A percentile compares a stretch with the other conserved stretches of the same genome.
Conservation (phyloP, 2,329 filamentous ascomycete genomes). For the Chrysosporium queenslandicum region DNA sequence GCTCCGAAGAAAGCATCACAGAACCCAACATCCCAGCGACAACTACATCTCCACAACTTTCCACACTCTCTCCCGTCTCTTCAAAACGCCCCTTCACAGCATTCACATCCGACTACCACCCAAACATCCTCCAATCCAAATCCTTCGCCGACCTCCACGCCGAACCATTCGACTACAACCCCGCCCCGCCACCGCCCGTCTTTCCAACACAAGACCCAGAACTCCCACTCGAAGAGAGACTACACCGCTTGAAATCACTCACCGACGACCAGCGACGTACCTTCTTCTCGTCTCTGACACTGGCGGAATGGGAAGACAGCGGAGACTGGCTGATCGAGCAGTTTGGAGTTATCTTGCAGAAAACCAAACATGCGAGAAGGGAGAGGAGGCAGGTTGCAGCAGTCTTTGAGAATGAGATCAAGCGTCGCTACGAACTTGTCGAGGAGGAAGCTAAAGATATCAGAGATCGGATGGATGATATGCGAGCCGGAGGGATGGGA, state of each 20-base stretch:
- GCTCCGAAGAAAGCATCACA: conserved; percentile 13
- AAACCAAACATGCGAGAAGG: conserved; percentile 44
- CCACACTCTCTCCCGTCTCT: conserved; percentile 22
- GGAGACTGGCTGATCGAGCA: conserved; percentile 51
- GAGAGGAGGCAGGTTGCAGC: conserved; percentile 45
- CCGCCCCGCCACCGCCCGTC: conserved; percentile 22
- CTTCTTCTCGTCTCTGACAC: conserved; percentile 45
- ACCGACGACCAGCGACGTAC: conserved; percentile 34
- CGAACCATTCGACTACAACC: conserved; percentile 42
- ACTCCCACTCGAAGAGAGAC: conserved; percentile 27
- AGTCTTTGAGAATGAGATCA: conserved; percentile 47
- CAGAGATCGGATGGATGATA: conserved; percentile 41
- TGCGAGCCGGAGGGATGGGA: conserved; percentile 46
- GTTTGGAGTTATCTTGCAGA: conserved; percentile 43
- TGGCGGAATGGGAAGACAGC: conserved; percentile 52
- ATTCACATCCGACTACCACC: conserved; percentile 41
- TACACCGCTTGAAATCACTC: conserved; percentile 30
- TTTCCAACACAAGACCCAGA: conserved; percentile 19
- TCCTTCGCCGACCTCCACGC: conserved; percentile 40
- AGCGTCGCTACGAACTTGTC: conserved; percentile 43
- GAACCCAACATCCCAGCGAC: conserved; percentile 7
- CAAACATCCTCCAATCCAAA: conserved; percentile 37
- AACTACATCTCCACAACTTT: conserved; percentile 20
- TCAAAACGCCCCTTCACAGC: conserved; percentile 23
- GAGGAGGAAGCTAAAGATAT: conserved; percentile 42